phyloP scores from a whole-genome alignment of 2,329 filamentous ascomycete genomes.

The Phyllosticta citribraziliensis region DNA sequence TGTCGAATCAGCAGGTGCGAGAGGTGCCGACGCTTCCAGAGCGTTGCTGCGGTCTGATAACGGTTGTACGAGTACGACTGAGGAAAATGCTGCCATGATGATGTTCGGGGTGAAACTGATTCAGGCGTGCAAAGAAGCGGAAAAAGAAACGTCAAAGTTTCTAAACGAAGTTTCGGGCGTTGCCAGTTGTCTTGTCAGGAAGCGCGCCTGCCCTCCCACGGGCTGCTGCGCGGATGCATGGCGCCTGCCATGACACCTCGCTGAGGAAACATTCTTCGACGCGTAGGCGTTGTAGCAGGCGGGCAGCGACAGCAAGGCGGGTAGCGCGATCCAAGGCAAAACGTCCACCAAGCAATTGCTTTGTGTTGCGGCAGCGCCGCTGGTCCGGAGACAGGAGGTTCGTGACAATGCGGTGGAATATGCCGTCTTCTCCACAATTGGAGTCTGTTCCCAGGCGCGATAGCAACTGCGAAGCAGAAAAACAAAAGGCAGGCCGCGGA shows the following conservation, averaged over 20 bases:
- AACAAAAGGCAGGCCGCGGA: background rate
- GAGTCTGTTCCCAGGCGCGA: background rate
- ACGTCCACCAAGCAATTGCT: background rate
- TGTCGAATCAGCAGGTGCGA: background rate
- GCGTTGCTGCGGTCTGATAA: constrained; percentile 9
- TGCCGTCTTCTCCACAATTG: background rate
- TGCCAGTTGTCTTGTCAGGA: background rate
- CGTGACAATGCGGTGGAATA: background rate
- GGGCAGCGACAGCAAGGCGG: background rate
- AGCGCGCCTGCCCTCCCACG: constrained; percentile 1
- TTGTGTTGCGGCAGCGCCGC: background rate
- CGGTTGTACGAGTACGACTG: constrained; percentile 1
- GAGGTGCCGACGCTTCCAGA: background rate
- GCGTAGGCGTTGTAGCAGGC: background rate
- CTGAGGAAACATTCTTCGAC: background rate
- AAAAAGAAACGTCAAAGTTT: constrained; percentile 3
- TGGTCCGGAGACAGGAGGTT: background rate
- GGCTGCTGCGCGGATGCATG: constrained; percentile 3
- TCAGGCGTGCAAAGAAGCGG: constrained; percentile 6
- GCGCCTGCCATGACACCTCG: constrained; percentile 3
- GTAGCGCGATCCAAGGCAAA: background rate
- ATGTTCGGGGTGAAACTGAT: constrained; percentile 5
- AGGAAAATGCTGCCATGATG: constrained; percentile 9
- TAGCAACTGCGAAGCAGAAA: background rate
- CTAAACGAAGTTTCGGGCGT: background rate